Conservation (phyloP, 805 yeast genomes). For the Nakazawaea laoshanensis region DNA sequence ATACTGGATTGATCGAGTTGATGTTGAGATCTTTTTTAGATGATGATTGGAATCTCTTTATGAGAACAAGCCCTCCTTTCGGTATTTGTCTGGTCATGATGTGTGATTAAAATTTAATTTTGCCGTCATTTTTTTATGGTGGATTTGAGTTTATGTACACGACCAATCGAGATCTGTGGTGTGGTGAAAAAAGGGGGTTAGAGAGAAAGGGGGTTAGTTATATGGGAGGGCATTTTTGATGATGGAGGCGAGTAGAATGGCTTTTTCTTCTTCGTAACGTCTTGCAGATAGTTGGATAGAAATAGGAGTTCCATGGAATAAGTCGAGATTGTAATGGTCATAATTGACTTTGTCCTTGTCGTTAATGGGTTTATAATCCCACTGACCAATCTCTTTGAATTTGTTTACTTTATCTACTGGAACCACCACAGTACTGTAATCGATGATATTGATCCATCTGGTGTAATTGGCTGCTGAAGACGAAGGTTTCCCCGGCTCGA, state of each 20-base stretch:
- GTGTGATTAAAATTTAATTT: background rate
- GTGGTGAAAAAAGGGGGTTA: no score
- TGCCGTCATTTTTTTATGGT: background rate
- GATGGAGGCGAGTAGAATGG: constrained; percentile 28
- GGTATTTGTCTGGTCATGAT: background rate
- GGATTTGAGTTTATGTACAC: background rate
- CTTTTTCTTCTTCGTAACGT: constrained; percentile 52
- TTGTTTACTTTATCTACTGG: constrained; percentile 35
- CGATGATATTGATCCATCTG: constrained; percentile 43
- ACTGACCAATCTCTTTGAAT: constrained; percentile 19
- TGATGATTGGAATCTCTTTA: constrained; percentile 10
- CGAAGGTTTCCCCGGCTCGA: constrained; percentile 30
- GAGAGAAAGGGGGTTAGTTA: no score
- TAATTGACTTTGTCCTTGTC: constrained; percentile 22
- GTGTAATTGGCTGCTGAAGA: constrained; percentile 43
- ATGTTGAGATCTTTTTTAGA: constrained; percentile 10
- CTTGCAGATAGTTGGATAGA: constrained; percentile 46
- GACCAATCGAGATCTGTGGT: no score
- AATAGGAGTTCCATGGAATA: constrained; percentile 44
- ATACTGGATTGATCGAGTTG: constrained; percentile 4
- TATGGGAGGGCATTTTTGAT: constrained; percentile 8
- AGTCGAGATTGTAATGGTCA: constrained; percentile 37
- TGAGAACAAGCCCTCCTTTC: background rate
- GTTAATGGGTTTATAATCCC: constrained; percentile 18
- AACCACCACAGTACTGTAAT: constrained; percentile 35